Conservation (phyloP, 192 early-diverging fungal genomes). For the Coemansia sp. region DNA sequence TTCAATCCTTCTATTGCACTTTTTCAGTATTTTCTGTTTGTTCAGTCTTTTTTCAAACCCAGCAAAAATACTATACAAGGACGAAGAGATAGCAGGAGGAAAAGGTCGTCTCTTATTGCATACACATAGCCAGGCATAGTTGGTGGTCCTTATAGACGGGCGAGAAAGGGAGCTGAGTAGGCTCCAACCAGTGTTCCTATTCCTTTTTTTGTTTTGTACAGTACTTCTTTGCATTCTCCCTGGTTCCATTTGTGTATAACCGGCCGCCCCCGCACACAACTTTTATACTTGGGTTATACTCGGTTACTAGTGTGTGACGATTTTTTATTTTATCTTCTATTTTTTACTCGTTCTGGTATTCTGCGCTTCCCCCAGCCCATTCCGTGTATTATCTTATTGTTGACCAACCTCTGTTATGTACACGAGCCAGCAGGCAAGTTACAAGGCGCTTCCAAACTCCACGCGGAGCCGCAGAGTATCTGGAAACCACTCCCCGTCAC, state of each 20-base stretch:
- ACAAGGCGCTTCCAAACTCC: slow-evolving; percentile 48
- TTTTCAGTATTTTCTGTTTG: neutral
- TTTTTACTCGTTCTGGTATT: neutral
- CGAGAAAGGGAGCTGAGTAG: too few relatives aligned
- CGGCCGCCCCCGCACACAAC: neutral
- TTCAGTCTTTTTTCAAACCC: slow-evolving; percentile 12
- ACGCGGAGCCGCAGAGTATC: slow-evolving; percentile 51
- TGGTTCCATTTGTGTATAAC: neutral
- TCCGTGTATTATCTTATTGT: neutral
- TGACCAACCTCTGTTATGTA: slow-evolving; percentile 19
- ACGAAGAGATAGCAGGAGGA: neutral
- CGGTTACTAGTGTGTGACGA: neutral
- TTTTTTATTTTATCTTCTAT: slow-evolving; percentile 2
- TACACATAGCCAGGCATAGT: neutral
- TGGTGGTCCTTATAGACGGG: too few relatives aligned
- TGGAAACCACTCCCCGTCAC: slow-evolving; percentile 26
- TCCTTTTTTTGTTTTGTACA: slow-evolving; percentile 3
- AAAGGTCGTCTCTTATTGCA: neutral
- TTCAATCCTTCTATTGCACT: slow-evolving; percentile 7
- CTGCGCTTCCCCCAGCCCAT: neutral
- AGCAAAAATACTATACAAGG: neutral
- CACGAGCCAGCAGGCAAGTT: slow-evolving; percentile 41
- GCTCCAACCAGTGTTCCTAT: neutral
- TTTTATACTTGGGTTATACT: neutral
- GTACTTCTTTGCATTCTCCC: neutral